These are phyloP conservation scores for Hermanozyma aechmeae DNA, from an alignment of 805 yeast genomes.

Conservation along the genomic window DNA sequence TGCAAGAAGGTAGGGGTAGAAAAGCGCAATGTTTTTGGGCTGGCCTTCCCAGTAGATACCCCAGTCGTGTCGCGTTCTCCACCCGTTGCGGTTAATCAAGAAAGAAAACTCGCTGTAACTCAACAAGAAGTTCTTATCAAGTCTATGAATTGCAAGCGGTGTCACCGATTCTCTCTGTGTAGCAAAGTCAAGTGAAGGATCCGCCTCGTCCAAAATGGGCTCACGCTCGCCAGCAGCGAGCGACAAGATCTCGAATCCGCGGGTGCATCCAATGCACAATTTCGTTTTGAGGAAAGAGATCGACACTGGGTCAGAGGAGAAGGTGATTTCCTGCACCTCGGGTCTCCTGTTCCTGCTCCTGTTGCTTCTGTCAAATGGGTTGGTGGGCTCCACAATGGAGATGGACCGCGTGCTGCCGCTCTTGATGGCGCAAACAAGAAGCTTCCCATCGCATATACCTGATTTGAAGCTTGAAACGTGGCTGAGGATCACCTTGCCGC, in stretches of 20 bases:
- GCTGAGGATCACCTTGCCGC: conserved; percentile 71
- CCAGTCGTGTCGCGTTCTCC: conserved; percentile 93
- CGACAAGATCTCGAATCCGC: conserved; percentile 92
- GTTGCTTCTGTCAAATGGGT: conserved; percentile 51
- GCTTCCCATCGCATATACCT: conserved; percentile 85
- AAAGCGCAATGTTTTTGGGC: conserved; percentile 85
- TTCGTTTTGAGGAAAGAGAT: conserved; percentile 83
- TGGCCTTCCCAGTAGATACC: conserved; percentile 94
- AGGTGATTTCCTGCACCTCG: conserved; percentile 65
- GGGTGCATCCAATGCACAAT: conserved; percentile 90
- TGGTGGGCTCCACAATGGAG: conserved; percentile 81
- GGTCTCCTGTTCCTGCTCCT: conserved; percentile 54
- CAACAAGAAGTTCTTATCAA: conserved; percentile 79
- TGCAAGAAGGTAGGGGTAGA: conserved; percentile 88
- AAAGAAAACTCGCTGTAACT: conserved; percentile 91
- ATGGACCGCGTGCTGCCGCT: conserved; percentile 72
- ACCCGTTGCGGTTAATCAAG: conserved; percentile 89
- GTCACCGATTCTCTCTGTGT: conserved; percentile 66
- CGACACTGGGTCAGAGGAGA: conserved; percentile 84
- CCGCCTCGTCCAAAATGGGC: conserved; percentile 93
- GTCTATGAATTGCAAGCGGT: conserved; percentile 86
- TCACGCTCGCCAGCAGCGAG: conserved; percentile 79
- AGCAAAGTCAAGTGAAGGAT: conserved; percentile 92
- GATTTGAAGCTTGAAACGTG: conserved; percentile 87
- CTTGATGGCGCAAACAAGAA: conserved; percentile 84